Percentiles rank a stretch among this genome's conserved stretches.
phyloP scores from a whole-genome alignment of 306 rosid genomes.

The Quercus gilva region DNA sequence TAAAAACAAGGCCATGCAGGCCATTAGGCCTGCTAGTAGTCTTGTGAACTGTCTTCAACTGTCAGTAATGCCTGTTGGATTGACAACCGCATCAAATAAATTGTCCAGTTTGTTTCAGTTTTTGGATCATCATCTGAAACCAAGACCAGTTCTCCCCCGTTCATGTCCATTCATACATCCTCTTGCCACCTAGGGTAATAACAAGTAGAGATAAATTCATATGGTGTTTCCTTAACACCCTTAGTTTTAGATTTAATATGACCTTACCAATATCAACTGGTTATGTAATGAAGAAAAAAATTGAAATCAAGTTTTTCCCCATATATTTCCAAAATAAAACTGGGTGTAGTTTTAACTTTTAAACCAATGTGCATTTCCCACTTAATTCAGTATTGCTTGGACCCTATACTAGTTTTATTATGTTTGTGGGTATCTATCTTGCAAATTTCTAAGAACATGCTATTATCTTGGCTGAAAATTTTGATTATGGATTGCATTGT shows the following conservation, averaged over 20 bases:
- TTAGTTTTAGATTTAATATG: background rate
- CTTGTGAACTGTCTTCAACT: too few relatives aligned
- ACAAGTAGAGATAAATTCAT: background rate
- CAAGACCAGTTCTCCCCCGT: too few relatives aligned
- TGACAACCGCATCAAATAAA: too few relatives aligned
- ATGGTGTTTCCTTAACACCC: background rate
- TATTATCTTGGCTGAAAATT: background rate
- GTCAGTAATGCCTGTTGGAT: background rate
- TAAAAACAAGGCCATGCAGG: too few relatives aligned
- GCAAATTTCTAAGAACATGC: background rate
- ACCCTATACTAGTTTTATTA: background rate
- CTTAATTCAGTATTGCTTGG: background rate
- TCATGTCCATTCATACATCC: too few relatives aligned
- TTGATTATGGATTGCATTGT: background rate
- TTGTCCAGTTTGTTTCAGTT: too few relatives aligned
- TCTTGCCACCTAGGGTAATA: background rate
- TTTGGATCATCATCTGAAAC: too few relatives aligned
- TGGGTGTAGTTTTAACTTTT: background rate
- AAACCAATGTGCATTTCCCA: background rate
- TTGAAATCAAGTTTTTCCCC: background rate
- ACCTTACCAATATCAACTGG: background rate
- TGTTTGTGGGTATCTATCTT: background rate
- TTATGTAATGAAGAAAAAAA: background rate
- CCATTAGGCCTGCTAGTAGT: too few relatives aligned
- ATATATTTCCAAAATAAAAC: background rate